A percentile compares a stretch with the other conserved stretches of the same genome.
Conservation (phyloP, 1,284 basidiomycete genomes). For the Rhodotorula glutinis region DNA sequence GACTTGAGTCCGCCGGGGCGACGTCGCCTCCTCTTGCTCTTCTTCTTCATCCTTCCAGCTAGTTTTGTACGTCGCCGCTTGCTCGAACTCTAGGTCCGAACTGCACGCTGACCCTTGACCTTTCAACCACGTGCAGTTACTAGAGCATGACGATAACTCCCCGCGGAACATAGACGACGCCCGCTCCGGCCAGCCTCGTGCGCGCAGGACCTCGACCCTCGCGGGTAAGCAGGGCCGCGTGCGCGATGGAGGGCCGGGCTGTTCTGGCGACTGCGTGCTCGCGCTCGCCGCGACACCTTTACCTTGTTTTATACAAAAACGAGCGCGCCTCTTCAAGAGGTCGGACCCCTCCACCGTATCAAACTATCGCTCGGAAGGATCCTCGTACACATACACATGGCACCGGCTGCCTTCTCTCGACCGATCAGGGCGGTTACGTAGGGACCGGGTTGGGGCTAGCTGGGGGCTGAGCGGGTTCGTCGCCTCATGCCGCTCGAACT, state of each 20-base stretch:
- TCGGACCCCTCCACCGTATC: neutral
- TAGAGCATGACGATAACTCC: conserved; percentile 1
- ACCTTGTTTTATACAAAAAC: conserved; percentile 5
- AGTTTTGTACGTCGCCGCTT: neutral
- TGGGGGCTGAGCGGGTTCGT: too few species aligned
- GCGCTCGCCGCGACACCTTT: conserved; percentile 1
- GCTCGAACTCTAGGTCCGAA: too few species aligned
- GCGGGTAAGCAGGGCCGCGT: neutral
- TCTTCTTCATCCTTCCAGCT: conserved; percentile 4
- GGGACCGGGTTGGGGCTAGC: too few species aligned
- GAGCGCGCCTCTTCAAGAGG: conserved; percentile 1
- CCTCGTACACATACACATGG: neutral
- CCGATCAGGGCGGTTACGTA: too few species aligned
- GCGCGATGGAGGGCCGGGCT: conserved; percentile 1
- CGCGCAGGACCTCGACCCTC: conserved; percentile 1
- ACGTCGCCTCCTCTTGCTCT: neutral
- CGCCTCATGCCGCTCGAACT: too few species aligned
- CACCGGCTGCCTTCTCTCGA: neutral
- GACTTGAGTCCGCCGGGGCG: neutral
- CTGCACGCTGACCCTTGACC: neutral
- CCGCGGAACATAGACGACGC: conserved; percentile 3
- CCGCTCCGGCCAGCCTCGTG: conserved; percentile 1
- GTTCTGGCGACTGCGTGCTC: neutral
- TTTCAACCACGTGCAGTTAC: neutral
- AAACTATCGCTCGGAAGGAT: neutral